phyloP scores from a whole-genome alignment of 805 yeast genomes.

The Starmerella kuoi region DNA sequence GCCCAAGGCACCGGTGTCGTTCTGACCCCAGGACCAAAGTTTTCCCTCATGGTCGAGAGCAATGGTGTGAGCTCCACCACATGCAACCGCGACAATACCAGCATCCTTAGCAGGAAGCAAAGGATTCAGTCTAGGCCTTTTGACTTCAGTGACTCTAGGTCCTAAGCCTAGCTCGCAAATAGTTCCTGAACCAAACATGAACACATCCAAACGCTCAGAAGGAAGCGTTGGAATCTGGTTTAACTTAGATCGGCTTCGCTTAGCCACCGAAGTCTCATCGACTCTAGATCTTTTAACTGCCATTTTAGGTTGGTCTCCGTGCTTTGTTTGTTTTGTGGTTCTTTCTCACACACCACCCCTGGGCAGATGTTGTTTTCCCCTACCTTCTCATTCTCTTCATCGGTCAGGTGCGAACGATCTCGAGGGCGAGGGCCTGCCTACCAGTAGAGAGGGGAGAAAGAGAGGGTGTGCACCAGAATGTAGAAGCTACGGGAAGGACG shows the following conservation, averaged over 20 bases:
- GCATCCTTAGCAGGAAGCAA: conserved; percentile 48
- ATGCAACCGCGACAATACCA: conserved; percentile 75
- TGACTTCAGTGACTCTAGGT: conserved; percentile 85
- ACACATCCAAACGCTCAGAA: conserved; percentile 44
- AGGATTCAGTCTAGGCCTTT: conserved; percentile 88
- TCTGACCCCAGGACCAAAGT: conserved; percentile 98
- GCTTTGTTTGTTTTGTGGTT: not conserved
- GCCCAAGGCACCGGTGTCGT: conserved; percentile 85
- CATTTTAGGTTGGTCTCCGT: too few species aligned
- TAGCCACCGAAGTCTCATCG: conserved; percentile 11
- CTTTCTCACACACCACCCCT: too few species aligned
- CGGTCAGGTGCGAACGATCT: too few species aligned
- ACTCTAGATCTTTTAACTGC: conserved; percentile 14
- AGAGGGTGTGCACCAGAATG: too few species aligned
- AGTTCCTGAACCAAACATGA: conserved; percentile 92
- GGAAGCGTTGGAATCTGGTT: conserved; percentile 14
- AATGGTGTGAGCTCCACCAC: conserved; percentile 90
- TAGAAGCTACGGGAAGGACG: too few species aligned
- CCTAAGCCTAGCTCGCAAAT: conserved; percentile 98
- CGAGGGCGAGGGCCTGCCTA: too few species aligned
- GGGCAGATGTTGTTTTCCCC: too few species aligned
- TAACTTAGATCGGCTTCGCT: conserved; percentile 14
- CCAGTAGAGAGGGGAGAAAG: too few species aligned
- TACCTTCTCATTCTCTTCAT: too few species aligned
- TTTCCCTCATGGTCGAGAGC: conserved; percentile 66